Evolutionary conservation across 23 red algal genomes (phyloP).

Genomic region (Gracilaria domingensis): DNA sequence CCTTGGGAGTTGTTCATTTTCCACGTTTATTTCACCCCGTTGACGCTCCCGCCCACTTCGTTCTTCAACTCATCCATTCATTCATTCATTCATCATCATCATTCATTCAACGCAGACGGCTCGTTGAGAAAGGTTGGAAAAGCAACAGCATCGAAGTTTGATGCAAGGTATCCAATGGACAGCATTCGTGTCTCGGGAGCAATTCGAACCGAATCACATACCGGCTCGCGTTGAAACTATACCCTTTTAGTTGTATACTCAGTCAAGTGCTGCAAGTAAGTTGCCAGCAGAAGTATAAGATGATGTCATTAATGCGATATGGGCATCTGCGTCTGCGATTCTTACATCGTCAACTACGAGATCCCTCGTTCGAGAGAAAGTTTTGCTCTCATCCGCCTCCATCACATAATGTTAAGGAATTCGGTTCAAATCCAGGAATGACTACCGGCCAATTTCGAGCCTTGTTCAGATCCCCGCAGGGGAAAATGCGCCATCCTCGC

Average conservation of each 20-base stretch:
- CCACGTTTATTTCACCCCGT: too few relatives aligned
- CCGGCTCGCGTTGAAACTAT: not conserved
- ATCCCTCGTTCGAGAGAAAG: not conserved
- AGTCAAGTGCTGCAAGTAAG: not conserved
- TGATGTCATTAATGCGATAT: not conserved
- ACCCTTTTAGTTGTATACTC: not conserved
- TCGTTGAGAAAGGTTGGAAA: too few relatives aligned
- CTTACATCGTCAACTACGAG: not conserved
- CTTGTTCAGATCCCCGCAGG: conserved; percentile 5
- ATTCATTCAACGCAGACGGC: too few relatives aligned
- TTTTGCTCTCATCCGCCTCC: not conserved
- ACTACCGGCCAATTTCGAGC: conserved; percentile 15
- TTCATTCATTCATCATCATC: too few relatives aligned
- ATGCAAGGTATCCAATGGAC: too few relatives aligned
- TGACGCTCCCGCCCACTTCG: too few relatives aligned
- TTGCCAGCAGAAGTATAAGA: not conserved
- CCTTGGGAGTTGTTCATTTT: too few relatives aligned
- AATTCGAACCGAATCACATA: not conserved
- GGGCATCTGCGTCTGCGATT: not conserved
- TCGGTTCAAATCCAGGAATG: conserved; percentile 32
- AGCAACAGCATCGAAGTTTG: too few relatives aligned
- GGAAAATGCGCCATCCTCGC: conserved; percentile 20
- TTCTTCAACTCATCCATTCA: too few relatives aligned
- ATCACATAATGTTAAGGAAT: not conserved
- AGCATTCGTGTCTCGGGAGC: too few relatives aligned